Base-by-base conservation (phyloP, 2,329 filamentous ascomycete genomes). In the Fusarium sambucinum region DNA sequence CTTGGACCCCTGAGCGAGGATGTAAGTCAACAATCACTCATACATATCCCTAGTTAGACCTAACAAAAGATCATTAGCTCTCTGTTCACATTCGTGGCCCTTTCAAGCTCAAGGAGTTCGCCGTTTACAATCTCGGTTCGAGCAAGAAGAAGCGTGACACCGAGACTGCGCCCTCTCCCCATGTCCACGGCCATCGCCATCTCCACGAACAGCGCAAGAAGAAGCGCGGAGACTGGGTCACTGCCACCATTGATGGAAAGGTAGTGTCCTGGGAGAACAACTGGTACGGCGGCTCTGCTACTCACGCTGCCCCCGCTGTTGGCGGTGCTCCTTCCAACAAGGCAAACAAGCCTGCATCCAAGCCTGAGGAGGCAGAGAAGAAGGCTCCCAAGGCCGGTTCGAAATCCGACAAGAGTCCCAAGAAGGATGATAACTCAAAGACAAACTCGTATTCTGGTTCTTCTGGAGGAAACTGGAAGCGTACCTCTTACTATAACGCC, bases 1-100 rank as follows among this genome's bases (percentile, higher is more conserved):
- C 80, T 92, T 52, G 86, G 89, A 29, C 91, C 92, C 9, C 83
- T 93, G 33, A 84, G 91, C 64, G 88, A 91, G 75, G 90, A 91
- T 80, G 91, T 93, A 80, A 78, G 87, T 77, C 27, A 33, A 9
- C 25, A 19, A 9, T 42, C 19, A 47, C 38, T 33, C 23, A 11
- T 9, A 6, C 25, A 23, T 27, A 21, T 30, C 25, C 29, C 6
- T 17, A 19, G 11, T 16, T 29, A 23, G 51, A 6, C 10, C 44
- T 40, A 17, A 62, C 25, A n/a, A n/a, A 23, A 23, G 11, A 17
- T 29, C 37, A 29, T 1, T 62, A 93, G 90, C 82, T 94, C 30
- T 92, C 90, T 2, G 78, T 92, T 65, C 89, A 93, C 76, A 84
- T 94, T 74, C 89, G 91, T 70, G 92, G 92, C 5, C 91, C 92